Conservation (phyloP, 805 yeast species). For the Metschnikowia orientalis region DNA sequence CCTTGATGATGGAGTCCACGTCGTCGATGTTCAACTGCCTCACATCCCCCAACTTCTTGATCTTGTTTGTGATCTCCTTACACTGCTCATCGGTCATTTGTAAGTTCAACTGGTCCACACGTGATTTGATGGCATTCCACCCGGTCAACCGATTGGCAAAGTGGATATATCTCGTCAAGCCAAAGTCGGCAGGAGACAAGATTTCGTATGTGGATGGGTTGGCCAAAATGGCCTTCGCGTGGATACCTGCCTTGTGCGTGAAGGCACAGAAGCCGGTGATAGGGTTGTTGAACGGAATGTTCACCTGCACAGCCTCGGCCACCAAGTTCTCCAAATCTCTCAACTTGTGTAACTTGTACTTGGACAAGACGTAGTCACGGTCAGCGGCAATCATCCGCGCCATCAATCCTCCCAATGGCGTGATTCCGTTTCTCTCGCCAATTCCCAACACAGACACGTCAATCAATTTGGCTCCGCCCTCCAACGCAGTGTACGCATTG, state of each 20-base stretch:
- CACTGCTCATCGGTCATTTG: slow-evolving; percentile 85
- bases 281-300: slow-evolving; percentile 97
- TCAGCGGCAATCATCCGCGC: slow-evolving; percentile 99
- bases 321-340: slow-evolving; percentile 94
- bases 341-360: slow-evolving; percentile 91
- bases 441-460: slow-evolving; percentile 96
- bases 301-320: slow-evolving; percentile 96
- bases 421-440: slow-evolving; percentile 98
- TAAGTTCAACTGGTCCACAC: slow-evolving; percentile 95
- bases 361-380: slow-evolving; percentile 89
- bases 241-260: slow-evolving; percentile 99
- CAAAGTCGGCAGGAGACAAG: slow-evolving; percentile 90
- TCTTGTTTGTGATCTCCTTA: slow-evolving; percentile 91
- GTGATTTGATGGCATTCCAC: slow-evolving; percentile 97
- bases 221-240: slow-evolving; percentile 97
- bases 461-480: slow-evolving; percentile 92
- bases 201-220: slow-evolving; percentile 99
- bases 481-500: slow-evolving; percentile 95
- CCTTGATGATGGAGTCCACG: slow-evolving; percentile 94
- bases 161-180: slow-evolving; percentile 93
- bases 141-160: slow-evolving; percentile 98
- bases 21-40: slow-evolving; percentile 93
- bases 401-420: slow-evolving; percentile 97
- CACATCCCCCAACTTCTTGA: slow-evolving; percentile 91
- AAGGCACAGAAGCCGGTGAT: slow-evolving; percentile 99